A percentile compares a stretch with the other conserved stretches of the same genome.
Evolutionary conservation across 352 stramenopile genomes (phyloP).

Genomic region (Globisporangium abappressorium): DNA sequence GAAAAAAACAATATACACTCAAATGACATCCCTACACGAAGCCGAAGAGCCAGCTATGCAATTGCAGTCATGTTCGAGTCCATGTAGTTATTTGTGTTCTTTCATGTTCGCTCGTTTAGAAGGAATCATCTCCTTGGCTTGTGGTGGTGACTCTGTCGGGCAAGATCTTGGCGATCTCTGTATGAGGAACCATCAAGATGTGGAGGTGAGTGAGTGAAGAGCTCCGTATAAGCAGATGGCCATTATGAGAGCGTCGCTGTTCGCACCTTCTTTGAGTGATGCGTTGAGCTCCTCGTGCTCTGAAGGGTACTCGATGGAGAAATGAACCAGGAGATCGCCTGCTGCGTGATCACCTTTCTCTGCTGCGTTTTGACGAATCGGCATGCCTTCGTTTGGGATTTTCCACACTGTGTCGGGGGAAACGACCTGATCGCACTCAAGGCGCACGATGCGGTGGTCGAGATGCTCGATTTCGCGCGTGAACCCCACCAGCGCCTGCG

Average conservation of each 20-base stretch:
- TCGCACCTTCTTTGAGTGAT: slow-evolving; percentile 13
- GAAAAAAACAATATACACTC: slow-evolving; percentile 12
- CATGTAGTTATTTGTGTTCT: too few species aligned
- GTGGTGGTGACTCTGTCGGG: background rate
- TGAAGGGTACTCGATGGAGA: slow-evolving; percentile 89
- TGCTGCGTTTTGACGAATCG: slow-evolving; percentile 32
- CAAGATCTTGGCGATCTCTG: slow-evolving; percentile 13
- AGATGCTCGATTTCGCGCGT: slow-evolving; percentile 83
- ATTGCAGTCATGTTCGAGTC: background rate
- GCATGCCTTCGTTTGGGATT: slow-evolving; percentile 91
- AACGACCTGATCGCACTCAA: slow-evolving; percentile 77
- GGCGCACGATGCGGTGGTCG: slow-evolving; percentile 78
- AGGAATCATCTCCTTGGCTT: too few species aligned
- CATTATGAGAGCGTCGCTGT: background rate
- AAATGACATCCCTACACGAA: background rate
- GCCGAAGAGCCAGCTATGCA: too few species aligned
- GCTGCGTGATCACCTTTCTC: slow-evolving; percentile 46
- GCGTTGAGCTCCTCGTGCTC: slow-evolving; percentile 34
- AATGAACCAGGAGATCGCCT: slow-evolving; percentile 90
- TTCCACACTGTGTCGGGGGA: slow-evolving; percentile 80
- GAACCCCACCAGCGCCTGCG: slow-evolving; percentile 88
- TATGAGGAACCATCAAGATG: background rate
- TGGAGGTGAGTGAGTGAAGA: background rate
- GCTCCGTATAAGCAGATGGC: background rate
- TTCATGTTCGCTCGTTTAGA: background rate